Conservation (phyloP, 1,284 basidiomycete genomes). For the Testicularia cyperi region DNA sequence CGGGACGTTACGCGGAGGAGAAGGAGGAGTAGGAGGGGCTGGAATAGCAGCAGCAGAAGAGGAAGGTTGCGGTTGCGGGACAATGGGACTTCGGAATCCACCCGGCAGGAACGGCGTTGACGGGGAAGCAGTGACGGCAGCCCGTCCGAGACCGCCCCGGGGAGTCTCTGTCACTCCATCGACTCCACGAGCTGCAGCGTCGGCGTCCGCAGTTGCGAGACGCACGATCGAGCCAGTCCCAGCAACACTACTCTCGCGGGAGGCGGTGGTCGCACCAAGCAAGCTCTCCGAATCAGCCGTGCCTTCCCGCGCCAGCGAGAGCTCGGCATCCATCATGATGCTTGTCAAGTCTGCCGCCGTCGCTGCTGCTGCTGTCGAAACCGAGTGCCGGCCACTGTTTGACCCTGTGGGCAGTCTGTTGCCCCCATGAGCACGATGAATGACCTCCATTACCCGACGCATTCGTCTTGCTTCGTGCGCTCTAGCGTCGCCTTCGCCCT, state of each 20-base stretch:
- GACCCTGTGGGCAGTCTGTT: too few relatives aligned
- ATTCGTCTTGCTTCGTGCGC: too few relatives aligned
- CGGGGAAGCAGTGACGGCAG: constrained; percentile 4
- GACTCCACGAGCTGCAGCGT: too few relatives aligned
- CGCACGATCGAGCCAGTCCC: too few relatives aligned
- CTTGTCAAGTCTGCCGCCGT: constrained; percentile 15
- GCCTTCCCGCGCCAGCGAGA: constrained; percentile 17
- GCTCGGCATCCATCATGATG: constrained; percentile 30
- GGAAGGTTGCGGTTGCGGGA: too few relatives aligned
- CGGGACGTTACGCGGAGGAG: constrained; percentile 4
- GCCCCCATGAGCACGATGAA: constrained; percentile 7
- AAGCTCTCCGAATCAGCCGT: constrained; percentile 16
- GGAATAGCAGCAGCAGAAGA: too few relatives aligned
- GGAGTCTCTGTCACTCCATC: too few relatives aligned
- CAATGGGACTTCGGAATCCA: constrained; percentile 20
- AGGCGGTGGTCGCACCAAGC: constrained; percentile 4
- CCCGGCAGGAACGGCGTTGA: constrained; percentile 31
- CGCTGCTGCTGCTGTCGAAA: not conserved
- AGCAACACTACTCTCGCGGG: constrained; percentile 12
- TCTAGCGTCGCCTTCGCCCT: too few relatives aligned
- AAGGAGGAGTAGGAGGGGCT: constrained; percentile 7
- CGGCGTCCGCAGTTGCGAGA: too few relatives aligned
- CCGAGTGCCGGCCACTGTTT: too few relatives aligned
- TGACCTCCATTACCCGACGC: constrained; percentile 25
- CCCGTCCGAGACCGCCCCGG: too few relatives aligned